Evolutionary conservation across 2,329 filamentous ascomycete genomes (phyloP), one percentile per base, ranked within the genome.

Genomic region (Phoma sp.): DNA sequence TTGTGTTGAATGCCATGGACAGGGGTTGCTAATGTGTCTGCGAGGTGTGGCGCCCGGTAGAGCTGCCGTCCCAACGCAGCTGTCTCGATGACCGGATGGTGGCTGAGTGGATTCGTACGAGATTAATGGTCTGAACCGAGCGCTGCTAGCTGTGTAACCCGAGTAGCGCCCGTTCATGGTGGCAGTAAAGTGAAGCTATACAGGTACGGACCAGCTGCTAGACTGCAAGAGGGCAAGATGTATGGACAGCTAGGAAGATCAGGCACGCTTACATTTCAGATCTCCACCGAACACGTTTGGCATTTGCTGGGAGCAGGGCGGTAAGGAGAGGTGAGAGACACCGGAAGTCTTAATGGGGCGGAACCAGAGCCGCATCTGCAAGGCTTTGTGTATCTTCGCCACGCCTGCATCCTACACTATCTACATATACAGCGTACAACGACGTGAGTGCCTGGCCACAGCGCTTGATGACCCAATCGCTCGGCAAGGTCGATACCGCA

Each of bases 251-350:
- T 52, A 59, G 47, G 64, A 52, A 51, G 58, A 64, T 64, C 62
- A 62, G 62, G 59, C 60, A 62, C 60, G 55, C 50, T 47, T 56
- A 58, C 59, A 62, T 57, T 57, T 60, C 57, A 50, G 43, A 32
- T 48, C 57, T 59, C 62, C 60, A 65, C 62, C 52, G 37, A 60
- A 63, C 52, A 54, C 55, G 58, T 64, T 63, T 62, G 56, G 59
- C 50, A 42, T 51, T 57, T 57, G 54, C 44, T 43, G 25, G 48
- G 46, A 47, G 42, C 46, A 45, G 35, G 44, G 48, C 43, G 38
- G 42, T 41, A 45, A 50, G 43, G 41, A 35, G 4, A 41, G 10
- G 24, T 11, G 44, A 43, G 29, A 30, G 51, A 46, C 46, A 48
- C 43, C 43, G 33, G 52, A 49, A 51, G 7, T 29, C 9, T 6